A percentile compares a stretch with the other conserved stretches of the same genome.
These are phyloP conservation scores for Flueggea neowawraea DNA, from an alignment of 441 rosid genomes.

Conservation along the genomic window DNA sequence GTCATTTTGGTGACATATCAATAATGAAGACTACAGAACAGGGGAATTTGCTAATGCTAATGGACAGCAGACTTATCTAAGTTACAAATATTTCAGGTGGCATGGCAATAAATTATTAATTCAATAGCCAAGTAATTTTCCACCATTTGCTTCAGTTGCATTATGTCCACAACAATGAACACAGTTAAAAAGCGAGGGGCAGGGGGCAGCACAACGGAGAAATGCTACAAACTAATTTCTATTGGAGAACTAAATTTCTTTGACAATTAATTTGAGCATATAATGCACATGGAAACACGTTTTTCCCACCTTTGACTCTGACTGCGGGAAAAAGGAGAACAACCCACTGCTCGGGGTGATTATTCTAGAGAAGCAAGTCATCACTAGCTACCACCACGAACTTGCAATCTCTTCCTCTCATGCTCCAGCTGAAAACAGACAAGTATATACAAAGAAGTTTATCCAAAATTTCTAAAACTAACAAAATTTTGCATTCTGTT, in stretches of 20 bases:
- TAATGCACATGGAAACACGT: neutral
- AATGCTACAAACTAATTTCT: conserved; percentile 9
- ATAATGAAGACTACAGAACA: neutral
- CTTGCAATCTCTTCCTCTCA: conserved; percentile 77
- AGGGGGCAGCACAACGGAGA: conserved; percentile 10
- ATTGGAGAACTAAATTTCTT: neutral
- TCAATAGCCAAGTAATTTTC: conserved; percentile 8
- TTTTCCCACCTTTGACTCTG: too few relatives aligned
- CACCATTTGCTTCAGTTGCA: conserved; percentile 14
- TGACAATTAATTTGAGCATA: conserved; percentile 12
- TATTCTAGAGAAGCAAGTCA: conserved; percentile 9
- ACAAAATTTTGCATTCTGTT: conserved; percentile 1
- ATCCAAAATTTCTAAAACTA: neutral
- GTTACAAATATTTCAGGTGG: neutral
- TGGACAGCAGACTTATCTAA: conserved; percentile 1
- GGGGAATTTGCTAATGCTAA: neutral
- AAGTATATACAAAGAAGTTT: conserved; percentile 3
- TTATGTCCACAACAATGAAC: conserved; percentile 1
- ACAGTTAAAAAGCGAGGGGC: conserved; percentile 12
- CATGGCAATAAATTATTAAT: conserved; percentile 9
- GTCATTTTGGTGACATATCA: neutral
- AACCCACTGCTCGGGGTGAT: conserved; percentile 12
- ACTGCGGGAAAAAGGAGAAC: conserved; percentile 6
- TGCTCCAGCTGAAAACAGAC: conserved; percentile 57
- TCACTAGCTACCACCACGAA: conserved; percentile 44